Conservation (phyloP, 257 asterid genomes). For the Penstemon barbatus region DNA sequence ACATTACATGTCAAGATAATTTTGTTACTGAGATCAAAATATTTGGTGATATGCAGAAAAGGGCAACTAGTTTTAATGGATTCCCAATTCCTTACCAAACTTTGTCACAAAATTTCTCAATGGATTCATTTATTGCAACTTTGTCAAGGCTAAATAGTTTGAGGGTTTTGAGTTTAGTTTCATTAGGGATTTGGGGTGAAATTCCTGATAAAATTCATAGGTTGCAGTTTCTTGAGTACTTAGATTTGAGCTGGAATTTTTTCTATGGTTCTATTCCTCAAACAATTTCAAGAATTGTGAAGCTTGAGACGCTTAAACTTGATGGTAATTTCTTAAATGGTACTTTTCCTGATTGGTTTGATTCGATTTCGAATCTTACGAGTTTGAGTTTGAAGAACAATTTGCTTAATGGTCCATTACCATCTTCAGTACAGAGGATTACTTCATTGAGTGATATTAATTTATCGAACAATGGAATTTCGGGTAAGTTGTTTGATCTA, state of each 20-base stretch:
- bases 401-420: constrained; percentile 43
- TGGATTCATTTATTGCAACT: constrained; percentile 64
- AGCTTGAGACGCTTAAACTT: constrained; percentile 42
- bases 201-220: constrained; percentile 57
- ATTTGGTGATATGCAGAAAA: constrained; percentile 44
- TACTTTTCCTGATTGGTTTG: constrained; percentile 48
- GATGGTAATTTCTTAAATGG: constrained; percentile 70
- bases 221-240: constrained; percentile 42
- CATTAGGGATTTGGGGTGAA: constrained; percentile 72
- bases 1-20: constrained; percentile 51
- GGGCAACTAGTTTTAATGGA: constrained; percentile 38
- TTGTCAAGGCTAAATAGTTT: constrained; percentile 56
- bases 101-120: constrained; percentile 56
- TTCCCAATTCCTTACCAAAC: constrained; percentile 40
- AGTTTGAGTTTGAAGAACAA: constrained; percentile 58
- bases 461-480: constrained; percentile 47
- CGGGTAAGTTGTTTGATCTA: constrained; percentile 49
- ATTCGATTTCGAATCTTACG: constrained; percentile 44
- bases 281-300: constrained; percentile 50
- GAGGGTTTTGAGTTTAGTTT: constrained; percentile 48
- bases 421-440: constrained; percentile 35
- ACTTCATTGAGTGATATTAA: constrained; percentile 41
- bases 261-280: constrained; percentile 50
- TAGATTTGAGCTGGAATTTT: constrained; percentile 70
- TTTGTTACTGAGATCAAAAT: constrained; percentile 45